A percentile compares a stretch with the other conserved stretches of the same genome.
Evolutionary conservation across 1,284 basidiomycete species (phyloP).

Genomic region (Leucocoprinus gongylophorus): DNA sequence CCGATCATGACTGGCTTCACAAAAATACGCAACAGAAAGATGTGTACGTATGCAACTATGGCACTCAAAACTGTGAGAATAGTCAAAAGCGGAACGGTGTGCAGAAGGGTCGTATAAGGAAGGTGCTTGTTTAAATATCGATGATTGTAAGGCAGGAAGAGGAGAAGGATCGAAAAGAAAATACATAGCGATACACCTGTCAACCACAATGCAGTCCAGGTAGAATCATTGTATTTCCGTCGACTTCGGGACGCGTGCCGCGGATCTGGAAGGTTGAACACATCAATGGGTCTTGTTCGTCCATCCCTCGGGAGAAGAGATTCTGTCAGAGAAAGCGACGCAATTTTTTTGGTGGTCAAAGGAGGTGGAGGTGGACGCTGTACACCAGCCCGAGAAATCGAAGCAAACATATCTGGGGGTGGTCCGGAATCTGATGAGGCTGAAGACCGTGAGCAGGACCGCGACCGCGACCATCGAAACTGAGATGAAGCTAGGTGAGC

Average conservation of each 20-base stretch:
- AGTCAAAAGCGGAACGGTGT: conserved; percentile 79
- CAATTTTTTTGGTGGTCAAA: conserved; percentile 32
- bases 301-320: conserved; percentile 71
- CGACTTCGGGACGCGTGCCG: conserved; percentile 52
- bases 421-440: conserved; percentile 43
- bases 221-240: conserved; percentile 63
- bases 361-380: conserved; percentile 28
- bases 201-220: conserved; percentile 66
- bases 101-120: conserved; percentile 72
- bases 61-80: conserved; percentile 73
- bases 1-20: conserved; percentile 77
- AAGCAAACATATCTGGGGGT: conserved; percentile 30
- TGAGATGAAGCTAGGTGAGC: conserved; percentile 60
- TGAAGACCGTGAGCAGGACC: conserved; percentile 44
- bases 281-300: conserved; percentile 50
- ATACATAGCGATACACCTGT: conserved; percentile 50
- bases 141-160: conserved; percentile 45
- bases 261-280: conserved; percentile 70
- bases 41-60: conserved; percentile 66
- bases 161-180: conserved; percentile 54
- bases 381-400: conserved; percentile 18
- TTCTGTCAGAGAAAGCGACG: conserved; percentile 60
- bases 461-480: conserved; percentile 32
- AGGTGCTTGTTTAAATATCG: conserved; percentile 29
- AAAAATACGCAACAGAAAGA: conserved; percentile 71